Percentiles rank a stretch among this genome's conserved stretches.
Evolutionary conservation across 495 filamentous ascomycete species (phyloP).

Genomic region (Astrothelium macrocarpum): DNA sequence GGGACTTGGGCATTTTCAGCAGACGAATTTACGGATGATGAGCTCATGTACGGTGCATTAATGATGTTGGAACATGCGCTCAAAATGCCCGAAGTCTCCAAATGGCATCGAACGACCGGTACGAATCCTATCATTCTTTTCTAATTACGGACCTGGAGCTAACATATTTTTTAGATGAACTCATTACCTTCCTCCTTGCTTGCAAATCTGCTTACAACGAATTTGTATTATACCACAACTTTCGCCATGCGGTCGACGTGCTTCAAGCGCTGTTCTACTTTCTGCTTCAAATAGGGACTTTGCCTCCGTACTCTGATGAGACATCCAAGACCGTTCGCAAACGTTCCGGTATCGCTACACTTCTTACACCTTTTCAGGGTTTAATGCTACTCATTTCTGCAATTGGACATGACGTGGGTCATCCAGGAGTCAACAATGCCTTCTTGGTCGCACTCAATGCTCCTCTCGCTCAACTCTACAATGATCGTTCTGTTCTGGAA

Average conservation of each 20-base stretch:
- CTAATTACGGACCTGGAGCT: not conserved
- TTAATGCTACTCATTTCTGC: constrained; percentile 85
- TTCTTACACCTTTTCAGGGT: constrained; percentile 76
- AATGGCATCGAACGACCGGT: constrained; percentile 70
- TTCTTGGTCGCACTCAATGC: constrained; percentile 89
- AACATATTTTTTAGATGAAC: constrained; percentile 37
- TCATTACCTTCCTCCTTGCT: constrained; percentile 71
- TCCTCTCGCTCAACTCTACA: constrained; percentile 93
- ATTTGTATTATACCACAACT: constrained; percentile 98
- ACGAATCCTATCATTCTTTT: constrained; percentile 21
- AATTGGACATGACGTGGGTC: constrained; percentile 94
- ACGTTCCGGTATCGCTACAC: constrained; percentile 52
- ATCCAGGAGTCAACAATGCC: constrained; percentile 96
- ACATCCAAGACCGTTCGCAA: constrained; percentile 21
- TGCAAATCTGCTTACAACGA: constrained; percentile 82
- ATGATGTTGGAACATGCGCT: constrained; percentile 87
- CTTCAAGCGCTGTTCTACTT: constrained; percentile 90
- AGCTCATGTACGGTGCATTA: constrained; percentile 68
- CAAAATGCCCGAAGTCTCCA: constrained; percentile 65
- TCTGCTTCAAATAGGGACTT: constrained; percentile 67
- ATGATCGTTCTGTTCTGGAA: constrained; percentile 92
- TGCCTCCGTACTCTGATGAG: constrained; percentile 53
- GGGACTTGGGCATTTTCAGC: constrained; percentile 80
- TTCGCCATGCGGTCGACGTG: constrained; percentile 93
- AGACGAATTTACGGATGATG: constrained; percentile 80